phyloP scores from a whole-genome alignment of 2,329 filamentous ascomycete genomes.

The Ceratocystis harringtonii region DNA sequence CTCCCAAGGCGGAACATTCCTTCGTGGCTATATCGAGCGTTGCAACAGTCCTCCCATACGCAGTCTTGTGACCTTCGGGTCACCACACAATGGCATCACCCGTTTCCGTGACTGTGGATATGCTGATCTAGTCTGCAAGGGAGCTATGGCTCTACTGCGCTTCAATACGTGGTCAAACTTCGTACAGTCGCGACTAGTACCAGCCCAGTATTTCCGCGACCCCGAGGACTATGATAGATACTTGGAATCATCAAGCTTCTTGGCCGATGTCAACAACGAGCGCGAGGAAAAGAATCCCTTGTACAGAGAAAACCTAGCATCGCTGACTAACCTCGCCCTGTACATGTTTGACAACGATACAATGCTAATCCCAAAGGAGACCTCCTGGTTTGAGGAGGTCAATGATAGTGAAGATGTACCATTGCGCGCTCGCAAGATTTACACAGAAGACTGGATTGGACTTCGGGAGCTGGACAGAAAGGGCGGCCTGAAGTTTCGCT shows the following conservation, averaged over 20 bases:
- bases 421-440: conserved; percentile 55
- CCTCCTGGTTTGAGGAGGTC: conserved; percentile 78
- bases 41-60: conserved; percentile 65
- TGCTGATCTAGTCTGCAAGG: conserved; percentile 66
- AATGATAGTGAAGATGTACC: conserved; percentile 53
- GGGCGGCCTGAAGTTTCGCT: conserved; percentile 62
- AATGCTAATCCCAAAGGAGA: conserved; percentile 80
- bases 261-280: conserved; percentile 97
- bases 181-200: conserved; percentile 68
- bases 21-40: conserved; percentile 78
- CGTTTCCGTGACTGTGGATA: conserved; percentile 60
- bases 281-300: conserved; percentile 52
- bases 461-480: conserved; percentile 63
- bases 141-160: conserved; percentile 61
- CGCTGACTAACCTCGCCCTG: conserved; percentile 68
- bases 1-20: conserved; percentile 88
- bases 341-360: conserved; percentile 77
- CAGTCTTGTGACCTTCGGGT: conserved; percentile 75
- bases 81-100: conserved; percentile 82
- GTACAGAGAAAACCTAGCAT: conserved; percentile 57
- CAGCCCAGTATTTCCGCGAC: conserved; percentile 88
- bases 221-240: conserved; percentile 54
- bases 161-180: conserved; percentile 66
- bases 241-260: conserved; percentile 66
- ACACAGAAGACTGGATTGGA: conserved; percentile 87